Evolutionary conservation across 805 yeast genomes (phyloP).

Genomic region (Teunomyces lycoperdinae): DNA sequence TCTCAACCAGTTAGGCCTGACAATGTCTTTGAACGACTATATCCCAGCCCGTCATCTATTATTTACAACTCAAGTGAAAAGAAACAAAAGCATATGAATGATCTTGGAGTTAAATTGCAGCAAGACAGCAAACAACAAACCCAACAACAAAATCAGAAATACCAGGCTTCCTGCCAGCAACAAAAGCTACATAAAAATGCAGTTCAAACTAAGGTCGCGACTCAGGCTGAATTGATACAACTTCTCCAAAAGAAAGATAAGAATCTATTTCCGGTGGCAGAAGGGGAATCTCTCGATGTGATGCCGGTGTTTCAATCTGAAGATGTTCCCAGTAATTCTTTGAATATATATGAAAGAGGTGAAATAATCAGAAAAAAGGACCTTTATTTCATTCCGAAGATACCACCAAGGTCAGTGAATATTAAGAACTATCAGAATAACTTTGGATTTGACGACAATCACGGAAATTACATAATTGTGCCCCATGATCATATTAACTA

Average conservation of each 20-base stretch:
- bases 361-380: conserved; percentile 51
- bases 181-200: neutral
- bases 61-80: neutral
- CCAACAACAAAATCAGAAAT: conserved; percentile 7
- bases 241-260: neutral
- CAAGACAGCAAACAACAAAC: conserved; percentile 7
- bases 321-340: conserved; percentile 4
- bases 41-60: conserved; percentile 6
- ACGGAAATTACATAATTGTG: conserved; percentile 57
- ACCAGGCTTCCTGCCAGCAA: neutral
- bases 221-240: neutral
- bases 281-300: neutral
- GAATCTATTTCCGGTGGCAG: neutral
- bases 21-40: conserved; percentile 12
- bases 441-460: conserved; percentile 70
- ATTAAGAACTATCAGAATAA: conserved; percentile 42
- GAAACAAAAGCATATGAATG: neutral
- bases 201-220: neutral
- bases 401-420: conserved; percentile 25
- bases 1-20: conserved; percentile 8
- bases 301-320: neutral
- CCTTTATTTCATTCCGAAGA: conserved; percentile 50
- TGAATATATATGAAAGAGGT: conserved; percentile 59
- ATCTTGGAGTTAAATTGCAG: conserved; percentile 6
- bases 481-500: conserved; percentile 73